Evolutionary conservation across 208 protist genomes (phyloP), one percentile per base, ranked within the genome.

Genomic region (Zelonia costaricensis): DNA sequence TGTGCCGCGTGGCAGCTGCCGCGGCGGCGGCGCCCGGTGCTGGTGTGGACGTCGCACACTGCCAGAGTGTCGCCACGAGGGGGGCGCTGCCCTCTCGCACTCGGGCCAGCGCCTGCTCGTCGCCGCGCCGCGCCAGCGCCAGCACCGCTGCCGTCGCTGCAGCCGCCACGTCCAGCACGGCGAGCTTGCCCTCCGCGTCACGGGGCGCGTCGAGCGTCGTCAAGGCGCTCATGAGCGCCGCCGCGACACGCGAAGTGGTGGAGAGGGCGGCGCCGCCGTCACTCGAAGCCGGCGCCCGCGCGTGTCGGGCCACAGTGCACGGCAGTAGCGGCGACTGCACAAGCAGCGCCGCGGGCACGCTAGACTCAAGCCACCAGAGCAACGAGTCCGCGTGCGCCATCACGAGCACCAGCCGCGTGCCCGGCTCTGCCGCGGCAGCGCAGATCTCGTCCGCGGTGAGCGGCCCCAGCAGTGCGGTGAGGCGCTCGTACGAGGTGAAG

Each of bases 401-500:
- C 6, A 64, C 43, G 28, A 66, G 40, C 25, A 68, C 33, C 12
- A 64, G 49, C 9, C 46, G 53, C 38, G 74, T 57, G 16, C 30
- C 39, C 44, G 36, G 16, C 13, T 44, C 43, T 8, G 22, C 22
- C 10, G 38, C 13, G 10, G 28, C 60, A 5, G 53, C 0, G 20
- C 35, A 23, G 20, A 68, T 38, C 3, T 48, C 63, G 31, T 54
- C 44, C n/a, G 25, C 31, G 1, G 66, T 31, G 25, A 74, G 38
- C 8, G 60, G 33, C 1, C 70, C 71, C 0, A 90, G 61, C 3
- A 91, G 65, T 7, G 23, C 30, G 49, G 57, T 79, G 25, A 91
- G 43, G 3, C 84, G 76, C 60, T 94, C 88, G 42, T 91, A 90
- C 16, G 78, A 80, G 4, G 68, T 69, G 69, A 87, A 88, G 39